Evolutionary conservation across 176 grass and related monocot genomes (phyloP), one percentile per base, ranked within the genome.

Genomic region (Oryza glaberrima): DNA sequence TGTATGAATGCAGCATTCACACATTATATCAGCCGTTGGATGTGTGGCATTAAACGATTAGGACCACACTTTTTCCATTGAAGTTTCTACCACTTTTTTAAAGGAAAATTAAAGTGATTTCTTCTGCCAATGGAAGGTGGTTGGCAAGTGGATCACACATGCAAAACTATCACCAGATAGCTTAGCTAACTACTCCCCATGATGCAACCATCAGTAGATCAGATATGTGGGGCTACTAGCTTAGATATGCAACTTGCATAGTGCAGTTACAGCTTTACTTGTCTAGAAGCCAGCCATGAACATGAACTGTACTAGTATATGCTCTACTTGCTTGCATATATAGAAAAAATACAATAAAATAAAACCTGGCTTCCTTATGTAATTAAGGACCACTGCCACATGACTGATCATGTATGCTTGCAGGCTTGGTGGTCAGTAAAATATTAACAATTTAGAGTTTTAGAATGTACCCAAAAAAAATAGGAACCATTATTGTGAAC

Each of bases 261-360:
- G 15, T 77, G 73, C 47, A 43, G 30, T 4, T 14, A 84, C 73
- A 77, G 45, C 82, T 67, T 48, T 48, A 75, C 71, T 67, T 83
- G 81, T 61, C 54, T 34, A 35, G 40, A 30, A 67, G 5, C 25
- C 47, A 81, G 20, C 30, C 79, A 81, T 16, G 20, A 15, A 47
- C 67, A 25, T 20, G 47, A 6, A 81, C 28, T n/a, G 58, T 10
- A 51, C 12, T 49, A 60, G 2, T 63, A 60, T 60, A 22, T 63
- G 20, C 8, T 22, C 58, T 20, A 63, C 65, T 63, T 60, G 49
- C 25, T 25, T 25, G 1, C 48, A 78, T 1, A 45, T 45, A 82
- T 22, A 28, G 0, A 20, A 41, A 64, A 30, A 64, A 1, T 73
- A 64, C 64, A 54, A 68, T 40, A 85, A 58, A 58, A 58, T 58